Evolutionary conservation across 2,329 filamentous ascomycete species (phyloP), one percentile per base, ranked within the genome.

Genomic region (Ceratocystis albifundus): DNA sequence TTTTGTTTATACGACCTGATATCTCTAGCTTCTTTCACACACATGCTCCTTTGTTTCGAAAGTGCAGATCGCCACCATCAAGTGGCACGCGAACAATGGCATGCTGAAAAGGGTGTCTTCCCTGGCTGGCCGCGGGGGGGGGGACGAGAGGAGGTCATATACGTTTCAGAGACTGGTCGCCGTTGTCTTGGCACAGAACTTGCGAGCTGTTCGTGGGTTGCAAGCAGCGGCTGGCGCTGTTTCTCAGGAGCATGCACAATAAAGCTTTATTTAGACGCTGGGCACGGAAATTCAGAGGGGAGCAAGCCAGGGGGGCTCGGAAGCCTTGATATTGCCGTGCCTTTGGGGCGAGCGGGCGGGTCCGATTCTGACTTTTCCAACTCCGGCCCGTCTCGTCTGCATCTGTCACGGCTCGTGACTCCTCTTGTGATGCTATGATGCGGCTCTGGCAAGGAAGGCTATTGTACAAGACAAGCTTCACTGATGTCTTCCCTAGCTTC

Each of bases 111-210:
- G 12, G 36, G 22, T 7, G n/a, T n/a, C 28, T 25, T 30, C 55
- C 28, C 15, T 30, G 15, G 17, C 25, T 6, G 2, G 53, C 12
- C 4, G n/a, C 61, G 45, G 20, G 30, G 36, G 7, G 36, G 2
- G 8, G 4, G 10, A n/a, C n/a, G n/a, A n/a, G n/a, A 25, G 36
- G 48, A 15, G 48, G 4, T 6, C 20, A 22, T 28, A 15, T 7
- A 15, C 22, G 64, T 65, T 65, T 65, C 64, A 65, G 53, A 22
- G 48, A 30, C 20, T 25, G 48, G 48, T 65, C 64, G 53, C 64
- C 32, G 61, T 59, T 17, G 4, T 65, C 64, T 65, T 65, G 64
- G 64, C 64, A 61, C 1, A 12, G 20, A 6, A 8, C 4, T 45
- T 25, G 2, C 46, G 36, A n/a, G 15, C 12, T 6, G 32, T 22